A percentile compares a stretch with the other conserved stretches of the same genome.
These are phyloP conservation scores for Exserohilum turcica DNA, from an alignment of 2,329 filamentous ascomycete species.

Conservation along the genomic window DNA sequence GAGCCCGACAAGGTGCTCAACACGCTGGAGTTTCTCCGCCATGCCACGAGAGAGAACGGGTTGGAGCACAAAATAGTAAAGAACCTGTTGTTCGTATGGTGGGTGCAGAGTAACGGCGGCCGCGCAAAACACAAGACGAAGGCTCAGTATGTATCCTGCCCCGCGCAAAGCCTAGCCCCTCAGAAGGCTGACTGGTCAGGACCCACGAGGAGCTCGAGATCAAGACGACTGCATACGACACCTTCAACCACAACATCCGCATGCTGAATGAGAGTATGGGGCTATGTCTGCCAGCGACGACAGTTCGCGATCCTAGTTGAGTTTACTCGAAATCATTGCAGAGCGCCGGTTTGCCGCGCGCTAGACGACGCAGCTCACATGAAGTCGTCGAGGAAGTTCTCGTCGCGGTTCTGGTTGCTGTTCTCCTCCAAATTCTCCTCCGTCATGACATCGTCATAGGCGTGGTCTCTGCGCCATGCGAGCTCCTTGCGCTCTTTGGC, in stretches of 20 bases:
- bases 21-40: conserved; percentile 72
- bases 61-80: conserved; percentile 75
- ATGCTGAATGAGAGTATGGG: conserved; percentile 78
- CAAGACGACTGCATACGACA: conserved; percentile 55
- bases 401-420: conserved; percentile 83
- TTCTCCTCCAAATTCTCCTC: conserved; percentile 77
- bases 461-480: conserved; percentile 96
- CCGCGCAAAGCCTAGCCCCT: background rate
- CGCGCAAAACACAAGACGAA: conserved; percentile 37
- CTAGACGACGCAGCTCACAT: conserved; percentile 29
- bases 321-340: conserved; percentile 3
- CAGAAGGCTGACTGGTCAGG: conserved; percentile 18
- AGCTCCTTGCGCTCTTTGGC: conserved; percentile 83
- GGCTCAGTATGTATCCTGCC: conserved; percentile 21
- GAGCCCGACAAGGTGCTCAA: conserved; percentile 59
- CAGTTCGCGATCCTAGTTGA: conserved; percentile 35
- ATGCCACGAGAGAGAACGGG: conserved; percentile 66
- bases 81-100: conserved; percentile 64
- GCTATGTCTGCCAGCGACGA: conserved; percentile 56
- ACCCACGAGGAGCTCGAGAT: conserved; percentile 37
- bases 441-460: conserved; percentile 89
- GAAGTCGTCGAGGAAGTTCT: conserved; percentile 87
- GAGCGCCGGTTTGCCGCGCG: conserved; percentile 14
- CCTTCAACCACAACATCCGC: conserved; percentile 71
- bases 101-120: conserved; percentile 46